Percentiles rank a stretch among this genome's conserved stretches.
Conservation (phyloP, 495 filamentous ascomycete genomes). For the Daldinia decipiens region DNA sequence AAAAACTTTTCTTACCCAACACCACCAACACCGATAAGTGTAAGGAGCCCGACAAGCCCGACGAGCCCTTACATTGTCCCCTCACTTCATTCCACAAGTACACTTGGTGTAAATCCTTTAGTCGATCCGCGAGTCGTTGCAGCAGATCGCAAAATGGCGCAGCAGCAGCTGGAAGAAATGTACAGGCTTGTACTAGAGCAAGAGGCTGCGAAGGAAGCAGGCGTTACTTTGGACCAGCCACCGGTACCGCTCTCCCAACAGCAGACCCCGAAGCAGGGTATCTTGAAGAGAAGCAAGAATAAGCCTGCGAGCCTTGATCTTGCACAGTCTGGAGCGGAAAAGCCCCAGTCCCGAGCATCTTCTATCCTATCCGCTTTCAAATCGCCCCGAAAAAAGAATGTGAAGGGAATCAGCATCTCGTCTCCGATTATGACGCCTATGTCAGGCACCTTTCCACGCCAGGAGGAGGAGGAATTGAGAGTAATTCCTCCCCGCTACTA, state of each 20-base stretch:
- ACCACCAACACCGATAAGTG: constrained; percentile 56
- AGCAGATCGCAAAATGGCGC: constrained; percentile 74
- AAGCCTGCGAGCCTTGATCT: constrained; percentile 61
- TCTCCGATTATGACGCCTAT: constrained; percentile 66
- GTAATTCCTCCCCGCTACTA: constrained; percentile 63
- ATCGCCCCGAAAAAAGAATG: constrained; percentile 60
- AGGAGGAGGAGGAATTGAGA: constrained; percentile 62
- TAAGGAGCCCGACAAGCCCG: constrained; percentile 60
- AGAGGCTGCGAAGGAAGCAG: constrained; percentile 73
- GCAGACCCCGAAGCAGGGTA: constrained; percentile 48
- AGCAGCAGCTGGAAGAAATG: constrained; percentile 85
- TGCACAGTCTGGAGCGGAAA: constrained; percentile 51
- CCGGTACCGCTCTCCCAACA: constrained; percentile 44
- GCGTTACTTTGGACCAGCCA: constrained; percentile 49
- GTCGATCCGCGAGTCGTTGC: constrained; percentile 82
- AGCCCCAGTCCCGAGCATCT: constrained; percentile 59
- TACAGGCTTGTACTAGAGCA: constrained; percentile 93
- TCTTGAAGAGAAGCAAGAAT: constrained; percentile 50
- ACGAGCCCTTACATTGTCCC: constrained; percentile 63
- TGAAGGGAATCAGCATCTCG: constrained; percentile 60
- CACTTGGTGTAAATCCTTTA: constrained; percentile 55
- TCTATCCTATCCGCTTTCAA: constrained; percentile 63
- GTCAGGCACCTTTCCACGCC: constrained; percentile 61
- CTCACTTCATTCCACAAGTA: constrained; percentile 57
- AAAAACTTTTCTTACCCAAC: constrained; percentile 62